These are phyloP conservation scores for Tuber indicum DNA, from an alignment of 495 filamentous ascomycete species.

Conservation along the genomic window DNA sequence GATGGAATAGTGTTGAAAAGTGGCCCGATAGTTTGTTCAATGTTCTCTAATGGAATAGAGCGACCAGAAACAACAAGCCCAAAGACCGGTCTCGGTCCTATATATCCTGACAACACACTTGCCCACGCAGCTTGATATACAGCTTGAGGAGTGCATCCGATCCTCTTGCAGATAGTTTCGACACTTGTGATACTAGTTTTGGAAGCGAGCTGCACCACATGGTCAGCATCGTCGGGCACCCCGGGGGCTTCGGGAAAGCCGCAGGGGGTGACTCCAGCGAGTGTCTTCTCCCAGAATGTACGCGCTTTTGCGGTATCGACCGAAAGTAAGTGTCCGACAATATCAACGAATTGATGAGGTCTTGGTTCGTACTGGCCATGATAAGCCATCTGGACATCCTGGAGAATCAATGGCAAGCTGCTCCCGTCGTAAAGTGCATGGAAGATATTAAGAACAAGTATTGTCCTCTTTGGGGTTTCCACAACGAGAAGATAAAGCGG, in stretches of 20 bases:
- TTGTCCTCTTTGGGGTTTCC: constrained; percentile 30
- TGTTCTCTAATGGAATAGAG: constrained; percentile 56
- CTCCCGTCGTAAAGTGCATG: constrained; percentile 86
- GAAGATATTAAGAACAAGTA: constrained; percentile 62
- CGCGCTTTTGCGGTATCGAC: constrained; percentile 52
- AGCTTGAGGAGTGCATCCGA: constrained; percentile 69
- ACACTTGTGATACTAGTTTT: constrained; percentile 39
- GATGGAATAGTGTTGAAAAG: constrained; percentile 87
- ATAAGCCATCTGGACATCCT: constrained; percentile 49
- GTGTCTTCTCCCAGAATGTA: constrained; percentile 61
- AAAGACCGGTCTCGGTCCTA: constrained; percentile 47
- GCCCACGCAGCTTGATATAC: constrained; percentile 66
- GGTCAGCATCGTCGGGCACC: constrained; percentile 9
- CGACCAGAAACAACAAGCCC: constrained; percentile 68
- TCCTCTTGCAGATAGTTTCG: constrained; percentile 48
- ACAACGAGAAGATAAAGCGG: constrained; percentile 45
- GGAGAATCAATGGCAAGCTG: constrained; percentile 62
- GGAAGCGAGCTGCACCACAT: constrained; percentile 25
- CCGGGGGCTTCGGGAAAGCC: constrained; percentile 35
- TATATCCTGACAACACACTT: constrained; percentile 48
- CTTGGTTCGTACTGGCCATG: constrained; percentile 19
- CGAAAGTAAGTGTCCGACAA: constrained; percentile 46
- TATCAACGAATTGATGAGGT: constrained; percentile 40
- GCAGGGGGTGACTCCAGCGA: constrained; percentile 46
- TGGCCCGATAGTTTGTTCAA: constrained; percentile 69